Evolutionary conservation across 1,139 yeast genomes (phyloP), one percentile per base, ranked within the genome.

Genomic region (Candida pseudoviswanathii): DNA sequence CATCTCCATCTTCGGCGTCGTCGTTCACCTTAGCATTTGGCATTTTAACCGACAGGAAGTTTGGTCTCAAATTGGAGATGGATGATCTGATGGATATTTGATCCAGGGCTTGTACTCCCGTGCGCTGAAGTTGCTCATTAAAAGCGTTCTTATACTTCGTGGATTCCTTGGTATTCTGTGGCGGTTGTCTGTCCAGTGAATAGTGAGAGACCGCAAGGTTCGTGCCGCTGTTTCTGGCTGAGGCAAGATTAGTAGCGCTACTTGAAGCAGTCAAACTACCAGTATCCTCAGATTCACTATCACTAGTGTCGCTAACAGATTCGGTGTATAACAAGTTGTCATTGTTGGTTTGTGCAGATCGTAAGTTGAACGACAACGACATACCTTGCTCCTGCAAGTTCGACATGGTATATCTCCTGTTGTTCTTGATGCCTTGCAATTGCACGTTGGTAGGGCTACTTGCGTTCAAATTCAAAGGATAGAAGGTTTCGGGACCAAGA

Each of bases 1-100:
- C 66, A 16, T 51, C 57, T 32, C 53, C 60, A 37, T 52, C 56
- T 31, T 61, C 64, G 0, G 86, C 89, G 47, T 85, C 88, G 50
- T 85, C 90, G 43, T 84, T 70, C 1, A 89, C 79, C 56, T 79
- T 82, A 0, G 96, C 83, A 50, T 82, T 80, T 1, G 96, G 96
- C 47, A 89, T 80, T 44, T 90, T 86, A 46, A 84, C 85, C 1
- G 96, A 88, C 39, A 89, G 82, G 61, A 90, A 90, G 48, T 85
- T 84, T 0, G 96, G 95, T 44, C 82, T 75, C 61, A 64, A 72
- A 63, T 66, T 73, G 45, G 72, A 69, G 53, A 60, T 61, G 1
- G 70, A 66, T 3, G 75, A 73, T 52, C 65, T 65, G 36, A 62
- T 61, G 3, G 78, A 73, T 11, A 65, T 48, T 22, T 58, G 64